phyloP scores from a whole-genome alignment of 1,139 yeast species.

The Taphrina wiesneri region DNA sequence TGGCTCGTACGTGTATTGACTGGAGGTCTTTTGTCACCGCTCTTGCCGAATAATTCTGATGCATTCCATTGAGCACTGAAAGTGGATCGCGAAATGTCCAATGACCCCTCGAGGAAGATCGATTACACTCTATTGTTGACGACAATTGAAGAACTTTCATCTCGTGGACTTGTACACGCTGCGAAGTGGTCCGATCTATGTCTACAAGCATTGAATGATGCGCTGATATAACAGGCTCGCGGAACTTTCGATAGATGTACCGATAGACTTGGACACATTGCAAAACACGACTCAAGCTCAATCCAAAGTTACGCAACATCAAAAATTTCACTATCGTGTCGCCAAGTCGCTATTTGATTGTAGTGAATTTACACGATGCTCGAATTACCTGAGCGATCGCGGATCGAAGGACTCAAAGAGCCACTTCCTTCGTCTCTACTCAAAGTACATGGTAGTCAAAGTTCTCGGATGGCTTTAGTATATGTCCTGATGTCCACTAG shows the following conservation, averaged over 20 bases:
- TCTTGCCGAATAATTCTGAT: background rate
- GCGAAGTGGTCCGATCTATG: background rate
- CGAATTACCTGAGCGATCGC: constrained; percentile 44
- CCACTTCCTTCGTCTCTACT: constrained; percentile 6
- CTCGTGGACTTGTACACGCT: constrained; percentile 3
- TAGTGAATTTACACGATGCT: constrained; percentile 82
- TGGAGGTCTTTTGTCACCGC: too few species aligned
- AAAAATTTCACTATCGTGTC: constrained; percentile 42
- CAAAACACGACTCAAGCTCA: background rate
- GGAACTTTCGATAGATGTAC: background rate
- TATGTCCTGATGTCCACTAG: constrained; percentile 53
- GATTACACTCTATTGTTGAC: background rate
- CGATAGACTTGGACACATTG: background rate
- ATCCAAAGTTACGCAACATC: background rate
- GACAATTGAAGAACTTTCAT: background rate
- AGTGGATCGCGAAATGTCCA: background rate
- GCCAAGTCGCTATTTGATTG: constrained; percentile 79
- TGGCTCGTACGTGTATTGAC: too few species aligned
- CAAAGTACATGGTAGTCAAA: constrained; percentile 50
- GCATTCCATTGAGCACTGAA: too few species aligned
- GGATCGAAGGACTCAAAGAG: background rate
- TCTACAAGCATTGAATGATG: background rate
- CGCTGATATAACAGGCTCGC: background rate
- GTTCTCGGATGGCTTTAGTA: background rate
- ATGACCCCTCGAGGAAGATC: background rate